Evolutionary conservation across 805 yeast species (phyloP), one percentile per base, ranked within the genome.

Genomic region (Suhomyces tanzawaensis): DNA sequence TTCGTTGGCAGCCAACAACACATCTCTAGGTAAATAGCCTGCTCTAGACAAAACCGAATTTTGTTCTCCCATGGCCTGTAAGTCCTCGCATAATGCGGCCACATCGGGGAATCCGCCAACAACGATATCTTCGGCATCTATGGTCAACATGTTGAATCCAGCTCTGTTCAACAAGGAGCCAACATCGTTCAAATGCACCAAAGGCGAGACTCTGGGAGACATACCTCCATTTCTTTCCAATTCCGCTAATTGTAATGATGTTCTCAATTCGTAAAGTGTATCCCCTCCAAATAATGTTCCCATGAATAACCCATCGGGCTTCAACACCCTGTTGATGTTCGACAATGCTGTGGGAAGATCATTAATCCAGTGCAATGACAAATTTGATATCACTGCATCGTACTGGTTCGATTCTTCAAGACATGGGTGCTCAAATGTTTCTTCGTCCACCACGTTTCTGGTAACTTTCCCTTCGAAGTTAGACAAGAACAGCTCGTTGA

Each of bases 251-350:
- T 87, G 95, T 31, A 87, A 64, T 3, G 89, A 69, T 0, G 95
- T 83, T 34, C 95, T 71, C 42, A 87, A 69, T 57, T 87, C 95
- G 52, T 79, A 87, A n/a, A 87, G 60, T 1, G 95, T 82, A 53
- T 87, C 95, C 8, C 90, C 91, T 15, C 91, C 93, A 47, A 85
- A 76, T 72, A 87, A 74, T 16, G 88, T 76, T 2, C 85, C 95
- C 71, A 87, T 72, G 48, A 87, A 84, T 52, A 89, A 67, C 2
- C 95, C 91, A 57, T 87, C 95, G 2, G 91, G 91, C 42, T 76
- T 77, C 25, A 87, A 65, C 18, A 84, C 70, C 4, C 62, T 53
- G 53, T 79, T 76, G 47, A 86, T 71, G 42, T 76, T 71, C 13
- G 60, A 57, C 36, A 86, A 69, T 2, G 78, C 75, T 1, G 71